Base-by-base conservation (phyloP, 495 filamentous ascomycete genomes). In the Aspergillus saccharolyticus region DNA sequence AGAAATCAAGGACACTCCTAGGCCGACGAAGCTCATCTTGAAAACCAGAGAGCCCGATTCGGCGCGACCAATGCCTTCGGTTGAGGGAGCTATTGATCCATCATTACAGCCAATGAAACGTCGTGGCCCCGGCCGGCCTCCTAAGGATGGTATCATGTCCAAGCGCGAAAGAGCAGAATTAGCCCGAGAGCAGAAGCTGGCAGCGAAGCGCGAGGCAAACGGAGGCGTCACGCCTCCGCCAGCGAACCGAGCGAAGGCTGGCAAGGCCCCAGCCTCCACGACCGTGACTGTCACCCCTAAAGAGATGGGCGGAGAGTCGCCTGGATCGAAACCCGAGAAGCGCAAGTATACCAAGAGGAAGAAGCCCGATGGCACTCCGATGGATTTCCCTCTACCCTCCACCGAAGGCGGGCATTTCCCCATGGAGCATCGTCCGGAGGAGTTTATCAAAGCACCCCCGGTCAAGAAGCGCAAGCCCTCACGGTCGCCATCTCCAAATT, bases 111-210 rank as follows among this genome's bases (percentile, higher is more conserved):
- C 82, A 5, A 76, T 78, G 3, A 89, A 85, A 66, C 88, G 90
- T 53, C 86, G 89, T 53, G 91, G 91, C 12, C 91, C 91, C 45
- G 91, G 91, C 30, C 77, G 91, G 53, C 91, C 91, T 45, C 91
- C 91, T 9, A 96, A 96, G 77, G 88, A 96, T 69, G 91, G 91
- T 7, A 84, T 94, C 66, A 91, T 95, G 83, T 96, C 91, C 8
- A 96, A 96, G 74, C 82, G 90, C 42, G 89, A 90, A 69, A 77
- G 86, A 59, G 80, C 81, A 57, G 71, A 85, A 58, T 76, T 86
- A 54, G 84, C 85, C 62, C 86, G 85, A 63, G 82, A 86, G 58
- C 81, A 78, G 63, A 71, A 78, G 65, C 58, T 78, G 63, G 72
- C 74, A 17, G 75, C 76, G 33, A 82, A 77, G 56, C 71, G 71